These are phyloP conservation scores for Annona cherimola DNA, from an alignment of 164 flowering plant genomes.

Conservation along the genomic window DNA sequence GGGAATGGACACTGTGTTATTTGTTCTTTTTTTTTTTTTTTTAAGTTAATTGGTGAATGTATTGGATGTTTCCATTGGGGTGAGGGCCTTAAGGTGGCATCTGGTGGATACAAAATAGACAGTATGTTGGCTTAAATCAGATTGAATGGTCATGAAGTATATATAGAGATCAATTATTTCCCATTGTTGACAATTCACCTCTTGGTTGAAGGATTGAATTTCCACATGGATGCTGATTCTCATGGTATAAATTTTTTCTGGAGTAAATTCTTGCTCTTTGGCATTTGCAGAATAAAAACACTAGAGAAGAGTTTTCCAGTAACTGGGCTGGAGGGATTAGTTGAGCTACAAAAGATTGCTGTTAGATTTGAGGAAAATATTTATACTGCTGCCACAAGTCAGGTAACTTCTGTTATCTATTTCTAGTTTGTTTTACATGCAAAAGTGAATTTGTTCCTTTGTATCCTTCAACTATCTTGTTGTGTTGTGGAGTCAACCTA, in stretches of 20 bases:
- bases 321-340: constrained; percentile 37
- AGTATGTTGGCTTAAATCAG: neutral
- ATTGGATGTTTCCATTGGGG: neutral
- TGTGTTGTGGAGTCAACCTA: neutral
- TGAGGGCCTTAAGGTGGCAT: neutral
- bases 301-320: constrained; percentile 36
- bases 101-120: neutral
- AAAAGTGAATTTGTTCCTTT: neutral
- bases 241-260: neutral
- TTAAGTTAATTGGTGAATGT: neutral
- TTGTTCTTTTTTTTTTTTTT: no score
- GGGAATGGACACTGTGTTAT: no score
- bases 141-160: neutral
- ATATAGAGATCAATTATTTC: no score
- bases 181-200: no score
- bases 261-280: constrained; percentile 1
- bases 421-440: neutral
- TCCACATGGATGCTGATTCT: neutral
- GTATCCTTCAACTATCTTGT: neutral
- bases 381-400: constrained; percentile 33
- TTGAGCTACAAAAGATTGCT: constrained; percentile 44
- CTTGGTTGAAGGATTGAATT: no score
- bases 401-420: constrained; percentile 23
- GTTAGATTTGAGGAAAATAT: constrained; percentile 47
- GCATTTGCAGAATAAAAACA: constrained; percentile 31